phyloP scores from a whole-genome alignment of 2,329 filamentous ascomycete genomes.

The Sphaerulina vaccinii region DNA sequence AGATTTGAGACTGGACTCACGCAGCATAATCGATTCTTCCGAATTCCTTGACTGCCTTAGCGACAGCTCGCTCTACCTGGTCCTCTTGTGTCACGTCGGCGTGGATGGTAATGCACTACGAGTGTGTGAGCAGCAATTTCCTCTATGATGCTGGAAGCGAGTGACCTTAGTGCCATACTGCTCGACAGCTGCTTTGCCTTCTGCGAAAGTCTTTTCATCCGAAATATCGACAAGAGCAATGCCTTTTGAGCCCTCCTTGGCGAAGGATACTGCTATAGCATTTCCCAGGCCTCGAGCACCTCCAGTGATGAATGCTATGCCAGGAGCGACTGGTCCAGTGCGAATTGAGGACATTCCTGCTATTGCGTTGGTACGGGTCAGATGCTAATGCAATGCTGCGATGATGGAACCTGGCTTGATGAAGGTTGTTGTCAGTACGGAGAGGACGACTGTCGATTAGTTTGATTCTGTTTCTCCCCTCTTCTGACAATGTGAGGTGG shows the following conservation, averaged over 20 bases:
- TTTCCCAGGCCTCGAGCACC: constrained; percentile 31
- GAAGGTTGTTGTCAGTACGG: background rate
- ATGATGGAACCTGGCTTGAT: too few relatives aligned
- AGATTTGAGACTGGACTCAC: constrained; percentile 8
- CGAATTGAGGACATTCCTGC: constrained; percentile 25
- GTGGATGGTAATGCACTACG: constrained; percentile 27
- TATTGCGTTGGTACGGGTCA: too few relatives aligned
- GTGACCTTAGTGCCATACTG: constrained; percentile 26
- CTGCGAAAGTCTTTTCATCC: constrained; percentile 25
- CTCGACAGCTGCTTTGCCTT: constrained; percentile 28
- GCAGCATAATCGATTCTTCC: constrained; percentile 44
- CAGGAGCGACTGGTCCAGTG: constrained; percentile 28
- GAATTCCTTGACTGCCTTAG: constrained; percentile 37
- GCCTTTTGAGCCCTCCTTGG: constrained; percentile 30
- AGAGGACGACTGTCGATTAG: background rate
- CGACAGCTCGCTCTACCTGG: constrained; percentile 36
- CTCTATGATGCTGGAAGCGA: background rate
- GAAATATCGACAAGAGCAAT: constrained; percentile 30
- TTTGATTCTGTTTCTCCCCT: background rate
- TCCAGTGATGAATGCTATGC: constrained; percentile 32
- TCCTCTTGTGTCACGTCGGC: constrained; percentile 37
- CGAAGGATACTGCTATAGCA: constrained; percentile 31
- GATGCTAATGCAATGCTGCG: too few relatives aligned
- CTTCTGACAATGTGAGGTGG: background rate
- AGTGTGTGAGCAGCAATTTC: background rate